Evolutionary conservation across 352 stramenopile genomes (phyloP).

Genomic region (Phytopythium cucurbitacearum): DNA sequence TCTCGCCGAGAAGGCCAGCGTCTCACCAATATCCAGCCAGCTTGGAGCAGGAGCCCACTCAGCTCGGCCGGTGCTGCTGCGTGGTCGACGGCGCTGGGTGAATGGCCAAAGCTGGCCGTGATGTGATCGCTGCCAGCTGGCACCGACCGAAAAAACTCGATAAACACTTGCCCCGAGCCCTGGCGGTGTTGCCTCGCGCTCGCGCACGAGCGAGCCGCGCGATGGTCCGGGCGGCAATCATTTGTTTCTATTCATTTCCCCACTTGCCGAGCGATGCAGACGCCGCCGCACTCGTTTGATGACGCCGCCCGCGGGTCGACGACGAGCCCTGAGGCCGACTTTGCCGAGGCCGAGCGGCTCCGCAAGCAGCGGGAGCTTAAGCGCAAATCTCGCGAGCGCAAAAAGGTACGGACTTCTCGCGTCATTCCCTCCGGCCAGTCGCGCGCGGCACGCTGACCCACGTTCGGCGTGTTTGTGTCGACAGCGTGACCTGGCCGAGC

Average conservation of each 20-base stretch:
- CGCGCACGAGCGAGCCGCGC: no score
- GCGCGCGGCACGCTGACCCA: background rate
- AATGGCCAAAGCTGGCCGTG: no score
- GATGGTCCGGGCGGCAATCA: no score
- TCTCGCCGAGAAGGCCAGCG: no score
- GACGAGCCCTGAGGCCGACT: slow-evolving; percentile 1
- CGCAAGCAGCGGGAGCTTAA: slow-evolving; percentile 45
- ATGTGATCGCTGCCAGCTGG: no score
- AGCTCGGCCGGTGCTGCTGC: no score
- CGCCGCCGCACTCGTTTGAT: slow-evolving; percentile 2
- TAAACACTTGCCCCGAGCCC: background rate
- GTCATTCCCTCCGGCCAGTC: background rate
- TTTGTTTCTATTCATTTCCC: background rate
- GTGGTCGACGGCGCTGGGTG: no score
- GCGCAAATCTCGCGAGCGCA: slow-evolving; percentile 36
- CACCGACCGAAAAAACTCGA: no score
- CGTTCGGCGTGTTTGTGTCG: background rate
- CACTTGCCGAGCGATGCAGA: slow-evolving; percentile 3
- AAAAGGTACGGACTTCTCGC: slow-evolving; percentile 21
- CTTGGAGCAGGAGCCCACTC: no score
- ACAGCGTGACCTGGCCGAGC: slow-evolving; percentile 27
- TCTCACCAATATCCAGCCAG: no score
- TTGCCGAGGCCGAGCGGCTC: slow-evolving; percentile 26
- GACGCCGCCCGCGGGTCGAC: slow-evolving; percentile 2
- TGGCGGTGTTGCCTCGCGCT: background rate